phyloP scores from a whole-genome alignment of 2,329 filamentous ascomycete species.

The Clonostachys rosea region DNA sequence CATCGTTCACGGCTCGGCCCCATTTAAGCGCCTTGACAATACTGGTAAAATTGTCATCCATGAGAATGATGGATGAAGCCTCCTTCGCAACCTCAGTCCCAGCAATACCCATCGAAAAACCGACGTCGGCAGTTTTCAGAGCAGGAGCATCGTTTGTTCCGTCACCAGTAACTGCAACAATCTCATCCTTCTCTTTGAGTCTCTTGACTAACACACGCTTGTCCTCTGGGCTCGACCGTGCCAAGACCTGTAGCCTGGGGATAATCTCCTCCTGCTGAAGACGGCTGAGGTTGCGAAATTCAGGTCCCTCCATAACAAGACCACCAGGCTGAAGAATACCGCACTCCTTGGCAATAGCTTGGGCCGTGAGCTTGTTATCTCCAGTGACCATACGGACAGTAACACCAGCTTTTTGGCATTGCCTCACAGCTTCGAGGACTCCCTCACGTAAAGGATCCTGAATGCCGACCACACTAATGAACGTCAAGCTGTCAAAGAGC shows the following conservation, averaged over 20 bases:
- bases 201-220: constrained; percentile 69
- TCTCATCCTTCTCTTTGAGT: constrained; percentile 69
- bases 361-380: constrained; percentile 75
- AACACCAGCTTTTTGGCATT: constrained; percentile 73
- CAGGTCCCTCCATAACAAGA: constrained; percentile 72
- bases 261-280: constrained; percentile 63
- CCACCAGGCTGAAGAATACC: constrained; percentile 67
- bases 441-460: constrained; percentile 75
- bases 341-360: constrained; percentile 75
- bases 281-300: constrained; percentile 68
- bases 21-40: constrained; percentile 81
- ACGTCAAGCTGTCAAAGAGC: constrained; percentile 62
- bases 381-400: constrained; percentile 83
- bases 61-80: constrained; percentile 78
- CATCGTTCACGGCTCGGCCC: constrained; percentile 74
- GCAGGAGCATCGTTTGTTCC: constrained; percentile 82
- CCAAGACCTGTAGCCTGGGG: constrained; percentile 65
- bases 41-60: constrained; percentile 86
- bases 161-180: constrained; percentile 78
- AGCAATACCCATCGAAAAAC: constrained; percentile 82
- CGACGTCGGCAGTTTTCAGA: constrained; percentile 75
- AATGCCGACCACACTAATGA: constrained; percentile 71
- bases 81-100: constrained; percentile 84
- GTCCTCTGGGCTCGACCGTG: constrained; percentile 71
- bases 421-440: constrained; percentile 67